Percentiles rank a stretch among this genome's conserved stretches.
Conservation (phyloP, 1,284 basidiomycete genomes). For the Gymnopus androsaceus region DNA sequence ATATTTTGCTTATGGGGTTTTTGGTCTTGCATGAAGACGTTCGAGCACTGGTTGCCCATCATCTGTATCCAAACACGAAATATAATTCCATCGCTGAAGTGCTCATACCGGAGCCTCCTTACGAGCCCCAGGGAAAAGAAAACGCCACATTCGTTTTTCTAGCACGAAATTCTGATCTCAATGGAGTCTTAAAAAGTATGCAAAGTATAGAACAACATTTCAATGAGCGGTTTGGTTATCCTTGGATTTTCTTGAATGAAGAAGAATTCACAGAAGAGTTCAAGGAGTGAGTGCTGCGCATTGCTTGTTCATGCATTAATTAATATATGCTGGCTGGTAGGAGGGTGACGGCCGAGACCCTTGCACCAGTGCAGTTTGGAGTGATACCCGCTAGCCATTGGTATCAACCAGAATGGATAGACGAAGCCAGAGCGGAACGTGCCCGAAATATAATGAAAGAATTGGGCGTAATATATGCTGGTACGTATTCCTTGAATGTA, state of each 20-base stretch:
- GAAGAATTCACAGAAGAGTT: constrained; percentile 71
- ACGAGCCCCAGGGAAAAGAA: constrained; percentile 24
- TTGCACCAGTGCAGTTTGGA: constrained; percentile 50
- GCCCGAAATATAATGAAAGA: constrained; percentile 51
- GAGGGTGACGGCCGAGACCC: constrained; percentile 22
- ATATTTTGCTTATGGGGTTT: not conserved
- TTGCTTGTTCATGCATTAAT: not conserved
- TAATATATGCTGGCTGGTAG: constrained; percentile 18
- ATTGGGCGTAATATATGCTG: constrained; percentile 57
- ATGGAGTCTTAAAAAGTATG: constrained; percentile 38
- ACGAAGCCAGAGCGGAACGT: constrained; percentile 55
- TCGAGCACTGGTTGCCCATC: not conserved
- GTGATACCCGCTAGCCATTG: constrained; percentile 47
- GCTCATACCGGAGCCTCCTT: constrained; percentile 13
- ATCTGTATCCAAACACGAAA: not conserved
- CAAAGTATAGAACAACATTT: constrained; percentile 58
- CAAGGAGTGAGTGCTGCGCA: constrained; percentile 44
- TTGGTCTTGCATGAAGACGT: not conserved
- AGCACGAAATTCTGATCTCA: constrained; percentile 44
- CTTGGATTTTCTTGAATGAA: constrained; percentile 78
- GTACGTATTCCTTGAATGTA: constrained; percentile 9
- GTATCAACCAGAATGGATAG: constrained; percentile 65
- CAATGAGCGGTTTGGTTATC: constrained; percentile 67
- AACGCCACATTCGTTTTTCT: constrained; percentile 51
- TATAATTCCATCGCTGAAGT: not conserved